Percentiles rank a stretch among this genome's conserved stretches.
Conservation (phyloP, 2,329 filamentous ascomycete species). For the Didymella pinodella region DNA sequence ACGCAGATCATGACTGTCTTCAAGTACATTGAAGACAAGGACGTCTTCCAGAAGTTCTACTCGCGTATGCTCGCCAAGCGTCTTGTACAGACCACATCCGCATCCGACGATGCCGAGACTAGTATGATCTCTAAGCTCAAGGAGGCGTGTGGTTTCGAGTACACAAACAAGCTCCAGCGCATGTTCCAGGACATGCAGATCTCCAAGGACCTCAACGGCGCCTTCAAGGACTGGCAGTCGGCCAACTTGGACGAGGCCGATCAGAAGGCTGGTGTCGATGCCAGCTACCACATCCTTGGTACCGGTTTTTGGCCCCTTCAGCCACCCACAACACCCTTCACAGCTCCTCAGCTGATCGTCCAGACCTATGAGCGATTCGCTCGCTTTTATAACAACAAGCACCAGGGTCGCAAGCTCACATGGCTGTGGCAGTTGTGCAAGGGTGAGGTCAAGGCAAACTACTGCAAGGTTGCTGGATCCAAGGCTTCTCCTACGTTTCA, state of each 20-base stretch:
- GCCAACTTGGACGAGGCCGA: constrained; percentile 70
- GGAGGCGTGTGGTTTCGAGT: constrained; percentile 97
- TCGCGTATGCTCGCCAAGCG: constrained; percentile 95
- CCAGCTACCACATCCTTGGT: constrained; percentile 89
- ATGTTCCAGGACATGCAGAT: constrained; percentile 99
- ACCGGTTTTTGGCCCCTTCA: constrained; percentile 97
- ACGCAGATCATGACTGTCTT: constrained; percentile 98
- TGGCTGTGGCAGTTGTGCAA: constrained; percentile 99
- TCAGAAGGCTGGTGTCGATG: constrained; percentile 76
- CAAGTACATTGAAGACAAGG: constrained; percentile 99
- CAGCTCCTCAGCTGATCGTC: constrained; percentile 82
- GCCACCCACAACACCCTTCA: constrained; percentile 86
- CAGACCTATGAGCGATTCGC: constrained; percentile 89
- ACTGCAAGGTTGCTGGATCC: constrained; percentile 69
- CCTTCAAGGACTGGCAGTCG: constrained; percentile 81
- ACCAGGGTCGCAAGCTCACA: constrained; percentile 93
- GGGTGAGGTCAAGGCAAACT: constrained; percentile 93
- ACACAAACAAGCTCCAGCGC: constrained; percentile 98
- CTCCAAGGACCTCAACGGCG: constrained; percentile 92
- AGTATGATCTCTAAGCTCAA: constrained; percentile 99
- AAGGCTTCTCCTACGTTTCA: constrained; percentile 97
- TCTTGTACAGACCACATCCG: constrained; percentile 92
- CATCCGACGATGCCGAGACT: constrained; percentile 95
- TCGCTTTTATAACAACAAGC: constrained; percentile 94
- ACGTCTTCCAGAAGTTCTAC: constrained; percentile 99